Percentiles rank a stretch among this genome's conserved stretches.
Evolutionary conservation across 2,329 filamentous ascomycete species (phyloP).

Genomic region (Juglanconis juglandina): DNA sequence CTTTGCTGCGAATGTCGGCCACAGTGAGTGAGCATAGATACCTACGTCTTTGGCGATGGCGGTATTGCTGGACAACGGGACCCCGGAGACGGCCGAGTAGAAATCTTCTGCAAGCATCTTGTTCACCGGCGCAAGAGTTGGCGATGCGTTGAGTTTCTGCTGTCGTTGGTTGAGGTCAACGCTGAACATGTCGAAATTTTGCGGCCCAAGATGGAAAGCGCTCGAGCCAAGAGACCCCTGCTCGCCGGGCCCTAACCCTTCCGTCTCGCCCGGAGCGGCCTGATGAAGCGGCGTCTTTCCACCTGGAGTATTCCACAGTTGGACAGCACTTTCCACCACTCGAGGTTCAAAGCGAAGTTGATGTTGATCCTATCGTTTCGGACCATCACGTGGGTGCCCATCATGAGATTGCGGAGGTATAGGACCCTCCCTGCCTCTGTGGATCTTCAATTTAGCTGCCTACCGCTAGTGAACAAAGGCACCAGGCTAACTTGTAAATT

Average conservation of each 20-base stretch:
- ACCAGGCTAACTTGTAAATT: too few species aligned
- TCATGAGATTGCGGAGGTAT: too few species aligned
- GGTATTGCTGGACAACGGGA: conserved; percentile 58
- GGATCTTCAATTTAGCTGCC: too few species aligned
- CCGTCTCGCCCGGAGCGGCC: too few species aligned
- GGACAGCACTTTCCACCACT: too few species aligned
- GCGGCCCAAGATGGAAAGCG: too few species aligned
- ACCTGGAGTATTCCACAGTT: not conserved
- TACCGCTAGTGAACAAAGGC: too few species aligned
- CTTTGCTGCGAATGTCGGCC: conserved; percentile 72
- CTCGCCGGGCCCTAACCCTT: not conserved
- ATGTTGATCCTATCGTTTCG: too few species aligned
- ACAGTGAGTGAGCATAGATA: conserved; percentile 80
- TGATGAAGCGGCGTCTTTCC: too few species aligned
- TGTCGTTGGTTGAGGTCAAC: not conserved
- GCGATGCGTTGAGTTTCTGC: not conserved
- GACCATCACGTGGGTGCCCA: too few species aligned
- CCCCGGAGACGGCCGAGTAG: conserved; percentile 55
- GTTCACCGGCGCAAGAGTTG: not conserved
- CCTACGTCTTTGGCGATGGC: conserved; percentile 73
- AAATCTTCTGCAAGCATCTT: conserved; percentile 59
- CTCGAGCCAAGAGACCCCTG: not conserved
- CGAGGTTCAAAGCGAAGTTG: too few species aligned
- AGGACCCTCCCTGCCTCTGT: too few species aligned
- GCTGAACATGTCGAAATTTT: not conserved